These are phyloP conservation scores for Brasilioporus rufonigricans DNA, from an alignment of 768 basidiomycete genomes.

Conservation along the genomic window DNA sequence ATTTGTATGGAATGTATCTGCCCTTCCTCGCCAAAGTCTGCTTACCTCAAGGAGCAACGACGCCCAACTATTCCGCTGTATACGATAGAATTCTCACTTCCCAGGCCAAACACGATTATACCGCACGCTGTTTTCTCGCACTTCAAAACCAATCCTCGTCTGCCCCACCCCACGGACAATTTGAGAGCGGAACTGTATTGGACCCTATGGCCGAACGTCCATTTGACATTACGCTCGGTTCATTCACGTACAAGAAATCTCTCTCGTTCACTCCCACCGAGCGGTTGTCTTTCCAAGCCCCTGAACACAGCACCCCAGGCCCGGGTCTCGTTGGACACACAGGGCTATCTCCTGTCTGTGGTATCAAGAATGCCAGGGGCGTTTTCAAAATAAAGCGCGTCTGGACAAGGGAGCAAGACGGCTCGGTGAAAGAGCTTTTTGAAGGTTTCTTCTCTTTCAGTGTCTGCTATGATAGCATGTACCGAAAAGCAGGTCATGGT, in stretches of 20 bases:
- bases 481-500: slow-evolving; percentile 37
- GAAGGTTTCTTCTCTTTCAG: slow-evolving; percentile 39
- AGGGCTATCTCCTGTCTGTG: slow-evolving; percentile 26
- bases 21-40: slow-evolving; percentile 35
- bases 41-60: slow-evolving; percentile 25
- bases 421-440: slow-evolving; percentile 34
- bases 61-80: slow-evolving; percentile 29
- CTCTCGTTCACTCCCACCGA: slow-evolving; percentile 31
- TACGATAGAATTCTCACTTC: slow-evolving; percentile 36
- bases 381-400: slow-evolving; percentile 35
- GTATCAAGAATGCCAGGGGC: slow-evolving; percentile 34
- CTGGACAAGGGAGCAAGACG: slow-evolving; percentile 29
- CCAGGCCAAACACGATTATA: slow-evolving; percentile 39
- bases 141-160: slow-evolving; percentile 2
- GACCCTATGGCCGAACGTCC: slow-evolving; percentile 38
- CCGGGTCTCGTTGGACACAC: slow-evolving; percentile 31
- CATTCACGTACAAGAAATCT: slow-evolving; percentile 23
- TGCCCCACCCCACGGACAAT: slow-evolving; percentile 22
- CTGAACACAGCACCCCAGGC: slow-evolving; percentile 19
- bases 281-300: slow-evolving; percentile 23
- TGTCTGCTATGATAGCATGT: slow-evolving; percentile 33
- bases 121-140: slow-evolving; percentile 31
- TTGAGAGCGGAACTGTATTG: slow-evolving; percentile 24
- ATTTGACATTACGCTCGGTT: slow-evolving; percentile 30
- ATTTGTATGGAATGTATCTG: slow-evolving; percentile 39